phyloP scores from a whole-genome alignment of 1,139 yeast genomes.

The Taphrina betulina region DNA sequence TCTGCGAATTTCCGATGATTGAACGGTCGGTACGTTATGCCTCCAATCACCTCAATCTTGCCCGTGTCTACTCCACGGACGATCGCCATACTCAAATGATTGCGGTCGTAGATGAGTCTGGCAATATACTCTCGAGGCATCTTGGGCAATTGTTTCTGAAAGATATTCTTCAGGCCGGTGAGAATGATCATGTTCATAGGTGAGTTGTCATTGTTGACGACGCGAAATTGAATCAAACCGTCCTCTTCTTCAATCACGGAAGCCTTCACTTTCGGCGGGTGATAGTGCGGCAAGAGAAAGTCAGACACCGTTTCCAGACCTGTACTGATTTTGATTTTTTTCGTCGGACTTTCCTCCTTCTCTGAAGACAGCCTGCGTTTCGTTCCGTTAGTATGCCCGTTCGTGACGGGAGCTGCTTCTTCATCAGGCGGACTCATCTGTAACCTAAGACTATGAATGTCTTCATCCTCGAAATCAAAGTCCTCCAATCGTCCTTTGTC shows the following conservation, averaged over 20 bases:
- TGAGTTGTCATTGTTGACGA: slow-evolving; percentile 90
- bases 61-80: slow-evolving; percentile 56
- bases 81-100: slow-evolving; percentile 93
- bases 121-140: slow-evolving; percentile 98
- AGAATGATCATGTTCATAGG: slow-evolving; percentile 83
- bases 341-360: background rate
- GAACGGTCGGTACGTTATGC: slow-evolving; percentile 93
- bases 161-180: slow-evolving; percentile 91
- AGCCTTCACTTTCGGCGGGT: slow-evolving; percentile 63
- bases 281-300: slow-evolving; percentile 2
- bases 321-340: slow-evolving; percentile 13
- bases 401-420: background rate
- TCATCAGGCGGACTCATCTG: slow-evolving; percentile 8
- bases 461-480: slow-evolving; percentile 29
- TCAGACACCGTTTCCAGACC: slow-evolving; percentile 8
- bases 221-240: slow-evolving; percentile 88
- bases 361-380: slow-evolving; percentile 3
- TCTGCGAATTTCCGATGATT: slow-evolving; percentile 90
- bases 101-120: slow-evolving; percentile 86
- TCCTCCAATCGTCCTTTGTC: slow-evolving; percentile 29
- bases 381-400: background rate
- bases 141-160: slow-evolving; percentile 94
- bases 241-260: slow-evolving; percentile 90
- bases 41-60: slow-evolving; percentile 94
- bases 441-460: slow-evolving; percentile 25